Percentiles rank a stretch among this genome's conserved stretches.
Conservation (phyloP, 129 eudicot genomes). For the Saposhnikovia divaricata region DNA sequence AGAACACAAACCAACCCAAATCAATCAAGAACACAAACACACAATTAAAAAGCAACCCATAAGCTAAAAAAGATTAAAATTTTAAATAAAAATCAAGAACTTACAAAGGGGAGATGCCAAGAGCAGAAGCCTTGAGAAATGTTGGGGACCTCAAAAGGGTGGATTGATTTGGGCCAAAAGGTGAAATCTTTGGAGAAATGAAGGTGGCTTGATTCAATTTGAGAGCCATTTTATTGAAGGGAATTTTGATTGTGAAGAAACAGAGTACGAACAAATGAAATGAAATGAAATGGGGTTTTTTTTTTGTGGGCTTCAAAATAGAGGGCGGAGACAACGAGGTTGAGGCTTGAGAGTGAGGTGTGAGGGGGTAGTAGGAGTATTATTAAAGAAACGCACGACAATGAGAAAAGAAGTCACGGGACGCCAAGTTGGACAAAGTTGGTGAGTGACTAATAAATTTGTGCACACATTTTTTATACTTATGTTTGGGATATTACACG, state of each 20-base stretch:
- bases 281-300: neutral
- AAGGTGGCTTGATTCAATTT: neutral
- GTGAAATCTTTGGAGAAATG: neutral
- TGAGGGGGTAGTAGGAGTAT: neutral
- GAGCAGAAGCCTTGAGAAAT: conserved; percentile 2
- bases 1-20: neutral
- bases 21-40: neutral
- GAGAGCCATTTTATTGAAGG: neutral
- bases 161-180: neutral
- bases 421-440: conserved; percentile 4
- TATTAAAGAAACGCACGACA: neutral
- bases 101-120: conserved; percentile 1
- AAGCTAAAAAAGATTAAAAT: neutral
- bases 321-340: conserved; percentile 5
- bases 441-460: neutral
- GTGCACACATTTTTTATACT: neutral
- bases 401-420: neutral
- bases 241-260: neutral
- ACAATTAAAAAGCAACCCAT: neutral
- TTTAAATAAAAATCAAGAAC: neutral
- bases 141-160: conserved; percentile 14
- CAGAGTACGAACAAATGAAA: neutral
- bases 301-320: neutral
- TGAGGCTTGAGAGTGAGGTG: neutral
- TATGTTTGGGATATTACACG: neutral